These are phyloP conservation scores for Trichoderma oligosporum DNA, from an alignment of 2,329 filamentous ascomycete genomes.

Conservation along the genomic window DNA sequence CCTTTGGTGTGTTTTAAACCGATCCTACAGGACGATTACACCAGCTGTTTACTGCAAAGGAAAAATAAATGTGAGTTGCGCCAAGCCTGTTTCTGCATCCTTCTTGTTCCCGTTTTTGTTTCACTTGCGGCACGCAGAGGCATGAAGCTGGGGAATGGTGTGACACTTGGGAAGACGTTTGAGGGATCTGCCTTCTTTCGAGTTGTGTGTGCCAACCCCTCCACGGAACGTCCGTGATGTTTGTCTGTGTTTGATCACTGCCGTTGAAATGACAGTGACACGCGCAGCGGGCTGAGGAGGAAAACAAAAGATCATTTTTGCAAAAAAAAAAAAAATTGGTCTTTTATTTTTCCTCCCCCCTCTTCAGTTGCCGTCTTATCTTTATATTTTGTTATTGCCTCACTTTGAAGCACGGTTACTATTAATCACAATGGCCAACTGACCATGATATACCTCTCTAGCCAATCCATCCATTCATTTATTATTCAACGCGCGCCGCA, in stretches of 20 bases:
- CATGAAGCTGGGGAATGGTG: slow-evolving; percentile 15
- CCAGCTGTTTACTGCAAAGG: neutral
- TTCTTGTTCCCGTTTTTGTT: neutral
- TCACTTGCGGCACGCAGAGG: slow-evolving; percentile 14
- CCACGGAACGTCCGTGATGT: slow-evolving; percentile 12
- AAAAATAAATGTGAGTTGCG: slow-evolving; percentile 12
- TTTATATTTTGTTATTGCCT: neutral
- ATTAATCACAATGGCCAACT: neutral
- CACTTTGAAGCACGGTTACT: neutral
- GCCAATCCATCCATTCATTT: slow-evolving; percentile 9
- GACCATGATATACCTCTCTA: slow-evolving; percentile 4
- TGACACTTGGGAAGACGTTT: slow-evolving; percentile 12
- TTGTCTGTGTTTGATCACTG: slow-evolving; percentile 4
- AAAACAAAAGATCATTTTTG: no score
- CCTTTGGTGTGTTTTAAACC: neutral
- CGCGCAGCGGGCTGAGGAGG: neutral
- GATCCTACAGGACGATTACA: neutral
- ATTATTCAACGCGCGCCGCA: slow-evolving; percentile 9
- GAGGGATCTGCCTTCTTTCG: no score
- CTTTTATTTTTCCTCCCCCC: neutral
- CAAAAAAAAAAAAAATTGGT: neutral
- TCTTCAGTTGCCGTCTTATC: neutral
- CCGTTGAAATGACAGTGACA: neutral
- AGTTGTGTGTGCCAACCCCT: slow-evolving; percentile 14
- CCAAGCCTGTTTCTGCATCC: neutral